These are phyloP conservation scores for Coniosporium tulheliwenetii DNA, from an alignment of 2,329 filamentous ascomycete species.

Conservation along the genomic window DNA sequence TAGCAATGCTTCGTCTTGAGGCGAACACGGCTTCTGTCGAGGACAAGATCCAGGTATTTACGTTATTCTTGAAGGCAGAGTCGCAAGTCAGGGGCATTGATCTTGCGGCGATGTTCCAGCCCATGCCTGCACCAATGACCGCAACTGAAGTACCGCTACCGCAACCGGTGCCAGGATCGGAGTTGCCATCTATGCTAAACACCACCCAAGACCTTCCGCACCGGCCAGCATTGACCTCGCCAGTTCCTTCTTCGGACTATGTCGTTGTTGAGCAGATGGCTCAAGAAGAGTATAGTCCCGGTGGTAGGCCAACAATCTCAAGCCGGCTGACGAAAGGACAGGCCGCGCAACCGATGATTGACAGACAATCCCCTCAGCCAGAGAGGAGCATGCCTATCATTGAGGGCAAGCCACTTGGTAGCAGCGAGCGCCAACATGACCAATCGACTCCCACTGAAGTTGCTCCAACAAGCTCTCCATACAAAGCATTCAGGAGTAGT, in stretches of 20 bases:
- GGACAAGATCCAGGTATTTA: conserved; percentile 38
- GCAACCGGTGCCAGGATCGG: too few species aligned
- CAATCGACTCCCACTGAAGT: too few species aligned
- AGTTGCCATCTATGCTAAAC: too few species aligned
- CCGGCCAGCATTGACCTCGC: conserved; percentile 23
- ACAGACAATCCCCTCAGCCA: too few species aligned
- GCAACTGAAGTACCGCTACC: too few species aligned
- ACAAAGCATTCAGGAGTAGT: conserved; percentile 3
- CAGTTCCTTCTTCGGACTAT: neutral
- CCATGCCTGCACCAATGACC: too few species aligned
- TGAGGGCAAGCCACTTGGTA: conserved; percentile 3
- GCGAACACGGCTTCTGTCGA: conserved; percentile 29
- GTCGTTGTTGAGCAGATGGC: conserved; percentile 6
- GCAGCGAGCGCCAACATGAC: neutral
- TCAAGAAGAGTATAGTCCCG: conserved; percentile 33
- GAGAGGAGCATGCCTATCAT: too few species aligned
- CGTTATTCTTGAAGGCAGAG: conserved; percentile 5
- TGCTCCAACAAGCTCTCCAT: neutral
- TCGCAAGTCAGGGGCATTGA: too few species aligned
- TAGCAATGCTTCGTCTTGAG: conserved; percentile 38
- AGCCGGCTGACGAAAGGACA: conserved; percentile 9
- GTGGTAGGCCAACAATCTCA: conserved; percentile 32
- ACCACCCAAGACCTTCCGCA: conserved; percentile 11
- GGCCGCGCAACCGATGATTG: neutral
- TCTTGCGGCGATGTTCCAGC: too few species aligned